These are phyloP conservation scores for Parathielavia appendiculata DNA, from an alignment of 495 filamentous ascomycete genomes.

Conservation along the genomic window DNA sequence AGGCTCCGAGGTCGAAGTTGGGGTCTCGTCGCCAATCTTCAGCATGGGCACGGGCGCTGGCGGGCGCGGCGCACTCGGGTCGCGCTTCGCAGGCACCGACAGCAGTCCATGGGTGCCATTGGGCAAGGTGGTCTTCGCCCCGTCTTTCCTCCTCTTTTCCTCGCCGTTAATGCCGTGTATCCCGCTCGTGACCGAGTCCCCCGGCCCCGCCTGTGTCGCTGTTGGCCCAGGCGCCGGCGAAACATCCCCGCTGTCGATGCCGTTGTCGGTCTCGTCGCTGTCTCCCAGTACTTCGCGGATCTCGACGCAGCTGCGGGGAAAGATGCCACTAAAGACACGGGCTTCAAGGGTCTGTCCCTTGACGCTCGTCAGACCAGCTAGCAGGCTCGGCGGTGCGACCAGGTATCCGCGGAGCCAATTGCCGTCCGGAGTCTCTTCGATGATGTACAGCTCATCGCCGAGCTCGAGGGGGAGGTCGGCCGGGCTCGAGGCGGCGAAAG, in stretches of 20 bases:
- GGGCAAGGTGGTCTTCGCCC: conserved; percentile 15
- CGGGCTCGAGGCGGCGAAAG: conserved; percentile 78
- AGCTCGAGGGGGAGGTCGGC: conserved; percentile 96
- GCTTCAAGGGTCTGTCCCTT: conserved; percentile 93
- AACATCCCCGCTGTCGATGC: conserved; percentile 35
- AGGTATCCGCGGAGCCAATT: conserved; percentile 95
- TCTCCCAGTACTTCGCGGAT: conserved; percentile 68
- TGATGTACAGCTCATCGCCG: conserved; percentile 97
- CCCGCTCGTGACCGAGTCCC: conserved; percentile 46
- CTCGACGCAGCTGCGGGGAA: conserved; percentile 87
- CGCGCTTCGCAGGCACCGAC: conserved; percentile 40
- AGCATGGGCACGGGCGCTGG: conserved; percentile 93
- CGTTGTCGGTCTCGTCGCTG: conserved; percentile 43
- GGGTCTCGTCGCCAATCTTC: conserved; percentile 94
- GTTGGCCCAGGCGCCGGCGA: conserved; percentile 26
- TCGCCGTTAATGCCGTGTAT: conserved; percentile 24
- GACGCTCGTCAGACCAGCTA: conserved; percentile 84
- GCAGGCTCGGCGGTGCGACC: conserved; percentile 84
- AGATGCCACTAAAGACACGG: conserved; percentile 94
- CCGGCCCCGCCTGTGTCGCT: conserved; percentile 22
- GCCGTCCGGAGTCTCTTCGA: conserved; percentile 81
- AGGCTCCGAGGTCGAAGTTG: conserved; percentile 80
- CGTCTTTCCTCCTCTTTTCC: conserved; percentile 31
- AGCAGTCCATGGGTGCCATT: conserved; percentile 34
- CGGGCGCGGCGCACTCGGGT: conserved; percentile 65